Base-by-base conservation (phyloP, 225 moss, liverwort and hornwort species). In the Pseudoscleropodium purum region DNA sequence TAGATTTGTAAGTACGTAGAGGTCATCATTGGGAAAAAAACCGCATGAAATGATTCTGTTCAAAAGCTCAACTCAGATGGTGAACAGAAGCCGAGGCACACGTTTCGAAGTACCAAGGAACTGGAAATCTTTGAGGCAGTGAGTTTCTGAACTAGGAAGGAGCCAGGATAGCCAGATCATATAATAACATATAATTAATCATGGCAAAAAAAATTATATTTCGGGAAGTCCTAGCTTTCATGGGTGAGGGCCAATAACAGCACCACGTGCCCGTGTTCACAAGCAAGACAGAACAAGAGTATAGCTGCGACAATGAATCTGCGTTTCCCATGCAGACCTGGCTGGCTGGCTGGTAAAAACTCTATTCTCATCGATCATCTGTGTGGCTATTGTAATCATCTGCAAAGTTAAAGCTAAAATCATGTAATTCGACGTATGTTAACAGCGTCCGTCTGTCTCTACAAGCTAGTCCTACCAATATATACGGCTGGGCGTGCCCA, bases 401-500 rank as follows among this genome's bases (percentile, higher is more conserved):
- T 81, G 47, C 70, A 49, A 66, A 81, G 78, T 78, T 43, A 47
- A 47, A 51, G 72, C 82, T 88, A 87, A 79, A 87, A 87, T 84
- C 84, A 75, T 66, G 87, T 87, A 87, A 87, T 66, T 54, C 78
- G n/a, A 67, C 31, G 74, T 51, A 75, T 47, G 74, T 77, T 43
- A 34, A 67, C 67, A 41, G 67, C 43, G 8, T 31, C 66, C 79
- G 31, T 66, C 87, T 9, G 86, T 67, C 43, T 87, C 86, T 87
- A 77, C 87, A 91, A 91, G 67, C 81, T 83, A 76, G 85, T 88
- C 84, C 92, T 92, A 91, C 68, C 90, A 90, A 84, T 93, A 95
- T 93, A 80, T 95, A 95, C 93, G 94, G 74, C 76, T 91, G 92
- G 90, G 93, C 86, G 90, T 95, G 92, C 95, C 86, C 86, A 91